A percentile compares a stretch with the other conserved stretches of the same genome.
phyloP scores from a whole-genome alignment of 768 basidiomycete species.

The Leccinum broughii region DNA sequence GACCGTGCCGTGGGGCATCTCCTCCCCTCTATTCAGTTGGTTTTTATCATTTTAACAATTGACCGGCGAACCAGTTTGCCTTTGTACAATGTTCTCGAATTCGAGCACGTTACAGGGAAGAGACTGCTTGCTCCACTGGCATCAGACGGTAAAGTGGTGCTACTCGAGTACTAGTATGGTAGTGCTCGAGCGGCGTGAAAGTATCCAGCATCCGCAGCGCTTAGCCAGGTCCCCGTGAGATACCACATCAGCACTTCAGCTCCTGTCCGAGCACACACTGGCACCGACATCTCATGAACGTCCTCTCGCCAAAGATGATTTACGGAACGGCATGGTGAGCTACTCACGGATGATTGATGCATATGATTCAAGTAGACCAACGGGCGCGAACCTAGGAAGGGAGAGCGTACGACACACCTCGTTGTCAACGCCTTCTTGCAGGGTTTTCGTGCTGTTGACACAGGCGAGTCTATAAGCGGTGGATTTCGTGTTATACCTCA shows the following conservation, averaged over 20 bases:
- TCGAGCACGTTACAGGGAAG: neutral
- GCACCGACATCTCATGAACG: slow-evolving; percentile 29
- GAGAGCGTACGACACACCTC: slow-evolving; percentile 63
- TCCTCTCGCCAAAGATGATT: slow-evolving; percentile 45
- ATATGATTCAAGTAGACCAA: neutral
- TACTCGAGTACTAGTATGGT: neutral
- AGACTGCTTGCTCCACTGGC: neutral
- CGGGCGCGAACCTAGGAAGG: slow-evolving; percentile 57
- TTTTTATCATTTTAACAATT: neutral
- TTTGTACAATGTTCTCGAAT: neutral
- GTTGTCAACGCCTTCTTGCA: slow-evolving; percentile 71
- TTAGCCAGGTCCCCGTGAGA: slow-evolving; percentile 16
- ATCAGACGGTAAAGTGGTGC: neutral
- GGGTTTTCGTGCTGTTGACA: slow-evolving; percentile 83
- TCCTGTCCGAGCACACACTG: slow-evolving; percentile 5
- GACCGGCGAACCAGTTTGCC: neutral
- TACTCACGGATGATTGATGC: neutral
- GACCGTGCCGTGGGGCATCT: neutral
- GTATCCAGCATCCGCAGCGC: neutral
- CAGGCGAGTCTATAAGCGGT: slow-evolving; percentile 48
- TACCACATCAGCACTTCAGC: neutral
- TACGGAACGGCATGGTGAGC: slow-evolving; percentile 65
- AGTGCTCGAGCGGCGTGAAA: neutral
- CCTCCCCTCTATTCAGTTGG: neutral
- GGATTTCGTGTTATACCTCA: neutral